Conservation (phyloP, 2,329 filamentous ascomycete species). For the Lasiodiplodia citricola region DNA sequence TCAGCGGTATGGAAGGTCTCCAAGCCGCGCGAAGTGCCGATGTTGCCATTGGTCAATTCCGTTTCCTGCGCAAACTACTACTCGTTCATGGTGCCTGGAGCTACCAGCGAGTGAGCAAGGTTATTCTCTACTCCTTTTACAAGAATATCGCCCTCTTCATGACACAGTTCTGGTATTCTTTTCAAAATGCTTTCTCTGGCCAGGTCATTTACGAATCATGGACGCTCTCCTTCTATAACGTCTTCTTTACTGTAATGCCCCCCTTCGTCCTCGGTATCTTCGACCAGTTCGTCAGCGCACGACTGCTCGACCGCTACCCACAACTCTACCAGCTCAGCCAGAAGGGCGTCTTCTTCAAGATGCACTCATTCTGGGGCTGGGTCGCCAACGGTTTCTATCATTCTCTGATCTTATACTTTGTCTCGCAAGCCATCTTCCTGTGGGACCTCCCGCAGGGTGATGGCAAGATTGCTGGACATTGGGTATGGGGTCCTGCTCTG, state of each 20-base stretch:
- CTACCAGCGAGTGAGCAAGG: slow-evolving; percentile 95
- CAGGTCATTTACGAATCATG: slow-evolving; percentile 99
- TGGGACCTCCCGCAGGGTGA: slow-evolving; percentile 79
- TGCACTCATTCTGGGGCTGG: slow-evolving; percentile 92
- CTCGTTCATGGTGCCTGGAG: slow-evolving; percentile 97
- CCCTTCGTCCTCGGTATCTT: slow-evolving; percentile 95
- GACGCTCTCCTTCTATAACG: slow-evolving; percentile 99
- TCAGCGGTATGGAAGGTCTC: slow-evolving; percentile 94
- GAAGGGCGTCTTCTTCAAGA: slow-evolving; percentile 89
- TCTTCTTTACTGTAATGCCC: slow-evolving; percentile 93
- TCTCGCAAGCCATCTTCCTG: slow-evolving; percentile 79
- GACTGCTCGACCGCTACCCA: slow-evolving; percentile 91
- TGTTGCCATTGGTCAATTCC: slow-evolving; percentile 94
- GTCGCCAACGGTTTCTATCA: slow-evolving; percentile 95
- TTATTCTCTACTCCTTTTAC: slow-evolving; percentile 98
- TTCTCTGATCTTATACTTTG: slow-evolving; percentile 89
- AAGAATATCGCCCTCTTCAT: slow-evolving; percentile 99
- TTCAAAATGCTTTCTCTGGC: slow-evolving; percentile 97
- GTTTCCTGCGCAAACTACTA: slow-evolving; percentile 89
- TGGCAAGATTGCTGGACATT: slow-evolving; percentile 86
- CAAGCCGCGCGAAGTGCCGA: slow-evolving; percentile 96
- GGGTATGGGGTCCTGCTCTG: slow-evolving; percentile 96
- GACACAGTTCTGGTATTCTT: slow-evolving; percentile 98
- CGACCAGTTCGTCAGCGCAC: slow-evolving; percentile 95
- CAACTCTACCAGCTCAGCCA: slow-evolving; percentile 95